Base-by-base conservation (phyloP, 2,329 filamentous ascomycete genomes). In the Diaporthe helianthi region DNA sequence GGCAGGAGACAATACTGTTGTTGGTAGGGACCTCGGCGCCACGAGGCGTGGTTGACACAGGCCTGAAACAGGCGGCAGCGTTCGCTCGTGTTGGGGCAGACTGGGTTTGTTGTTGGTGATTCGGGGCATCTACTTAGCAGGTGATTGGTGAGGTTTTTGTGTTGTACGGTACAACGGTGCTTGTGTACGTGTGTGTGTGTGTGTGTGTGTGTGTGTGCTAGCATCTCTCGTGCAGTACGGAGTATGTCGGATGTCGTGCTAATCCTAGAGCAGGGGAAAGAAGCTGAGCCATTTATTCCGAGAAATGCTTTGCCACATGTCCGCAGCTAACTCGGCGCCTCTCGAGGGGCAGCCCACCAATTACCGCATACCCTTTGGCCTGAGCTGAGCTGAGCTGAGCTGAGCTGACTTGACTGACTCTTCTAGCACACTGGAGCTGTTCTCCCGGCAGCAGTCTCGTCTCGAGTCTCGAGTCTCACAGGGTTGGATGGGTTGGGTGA, bases 401-500 rank as follows among this genome's bases (percentile, higher is more conserved):
- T 63, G 36, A 33, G 41, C 53, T 58, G 53, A n/a, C 33, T 58
- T 5, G 41, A 44, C 41, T 63, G 58, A 63, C 58, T 63, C 58
- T 49, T 31, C 33, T 49, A 36, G 29, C n/a, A 41, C 26, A 36
- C 58, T 63, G 58, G 26, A 61, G 58, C 19, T 22, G 19, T 41
- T 29, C 58, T 19, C 38, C n/a, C 29, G 29, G 51, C 64, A 46
- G 52, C 44, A 26, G 63, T 46, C 26, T 66, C 38, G 38, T 66
- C 36, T 66, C 17, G 24, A 36, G 47, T 66, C 51, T 66, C 64
- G 64, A 55, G 64, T 55, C 47, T 55, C 64, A 47, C 51, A 55
- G 51, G 36, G 26, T 46, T 47, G 31, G 26, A 29, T 5, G 17
- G 29, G 29, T 36, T 63, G 19, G 29, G 29, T 9, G 58, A 26